Percentiles rank a stretch among this genome's conserved stretches.
phyloP scores from a whole-genome alignment of 1,284 basidiomycete genomes.

The Schizophyllum amplum region DNA sequence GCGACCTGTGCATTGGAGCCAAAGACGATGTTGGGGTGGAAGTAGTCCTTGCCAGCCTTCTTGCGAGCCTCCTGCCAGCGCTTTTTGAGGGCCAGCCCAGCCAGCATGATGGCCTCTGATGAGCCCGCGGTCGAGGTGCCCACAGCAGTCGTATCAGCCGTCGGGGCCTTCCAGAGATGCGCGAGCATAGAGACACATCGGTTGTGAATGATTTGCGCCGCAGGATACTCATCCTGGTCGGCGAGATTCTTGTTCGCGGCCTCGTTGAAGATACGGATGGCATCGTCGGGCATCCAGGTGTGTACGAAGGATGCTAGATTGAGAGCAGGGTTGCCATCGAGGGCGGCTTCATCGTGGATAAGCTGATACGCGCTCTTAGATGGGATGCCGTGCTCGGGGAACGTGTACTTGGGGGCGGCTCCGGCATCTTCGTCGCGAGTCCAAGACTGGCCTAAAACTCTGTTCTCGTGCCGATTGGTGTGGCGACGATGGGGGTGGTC shows the following conservation, averaged over 20 bases:
- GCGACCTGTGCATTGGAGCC: constrained; percentile 83
- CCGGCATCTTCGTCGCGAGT: constrained; percentile 28
- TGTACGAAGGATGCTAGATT: constrained; percentile 82
- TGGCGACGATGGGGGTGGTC: background rate
- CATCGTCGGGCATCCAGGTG: constrained; percentile 52
- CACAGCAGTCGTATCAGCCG: constrained; percentile 37
- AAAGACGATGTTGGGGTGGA: constrained; percentile 66
- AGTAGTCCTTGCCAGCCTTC: constrained; percentile 52
- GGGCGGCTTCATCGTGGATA: constrained; percentile 76
- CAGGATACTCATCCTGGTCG: constrained; percentile 67
- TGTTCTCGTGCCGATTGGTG: background rate
- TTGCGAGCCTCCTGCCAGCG: constrained; percentile 66
- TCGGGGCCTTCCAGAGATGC: constrained; percentile 64
- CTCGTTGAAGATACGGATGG: constrained; percentile 52
- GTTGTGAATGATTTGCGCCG: constrained; percentile 66
- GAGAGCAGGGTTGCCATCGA: constrained; percentile 67
- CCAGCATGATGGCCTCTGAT: constrained; percentile 70
- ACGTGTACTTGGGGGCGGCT: background rate
- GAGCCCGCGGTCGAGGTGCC: constrained; percentile 72
- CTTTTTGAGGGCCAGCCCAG: constrained; percentile 68
- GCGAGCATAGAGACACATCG: constrained; percentile 67
- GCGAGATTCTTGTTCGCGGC: constrained; percentile 88
- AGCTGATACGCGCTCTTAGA: constrained; percentile 24
- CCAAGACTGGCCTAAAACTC: background rate
- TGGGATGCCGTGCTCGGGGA: background rate